These are phyloP conservation scores for Macrophomina tecta DNA, from an alignment of 2,329 filamentous ascomycete species.

Conservation along the genomic window DNA sequence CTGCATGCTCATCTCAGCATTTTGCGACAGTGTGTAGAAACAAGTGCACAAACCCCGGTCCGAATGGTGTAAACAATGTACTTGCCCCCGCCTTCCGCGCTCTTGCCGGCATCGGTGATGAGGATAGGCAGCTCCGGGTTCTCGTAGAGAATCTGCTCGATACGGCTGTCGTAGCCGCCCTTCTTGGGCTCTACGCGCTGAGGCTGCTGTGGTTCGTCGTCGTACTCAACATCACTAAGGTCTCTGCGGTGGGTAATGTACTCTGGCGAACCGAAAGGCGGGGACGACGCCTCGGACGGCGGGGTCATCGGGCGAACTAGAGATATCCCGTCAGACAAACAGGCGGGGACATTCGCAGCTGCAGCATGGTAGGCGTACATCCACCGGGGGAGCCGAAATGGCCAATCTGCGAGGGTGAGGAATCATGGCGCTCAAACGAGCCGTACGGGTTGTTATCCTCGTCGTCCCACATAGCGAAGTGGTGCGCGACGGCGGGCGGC, in stretches of 20 bases:
- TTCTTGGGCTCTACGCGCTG: conserved; percentile 66
- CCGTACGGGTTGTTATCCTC: conserved; percentile 99
- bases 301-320: conserved; percentile 58
- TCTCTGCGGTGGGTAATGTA: conserved; percentile 60
- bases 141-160: conserved; percentile 97
- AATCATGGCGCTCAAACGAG: conserved; percentile 87
- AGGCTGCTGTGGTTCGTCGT: conserved; percentile 59
- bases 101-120: conserved; percentile 96
- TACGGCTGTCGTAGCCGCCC: conserved; percentile 89
- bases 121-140: conserved; percentile 87
- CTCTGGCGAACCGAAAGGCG: conserved; percentile 65
- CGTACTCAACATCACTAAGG: conserved; percentile 65
- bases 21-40: background rate
- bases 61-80: conserved; percentile 98
- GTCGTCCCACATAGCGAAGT: conserved; percentile 87
- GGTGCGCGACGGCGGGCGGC: background rate
- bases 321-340: background rate
- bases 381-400: conserved; percentile 48
- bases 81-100: conserved; percentile 84
- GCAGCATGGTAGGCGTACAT: conserved; percentile 39
- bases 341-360: background rate
- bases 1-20: conserved; percentile 53
- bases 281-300: conserved; percentile 73
- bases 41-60: conserved; percentile 73
- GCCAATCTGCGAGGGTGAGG: conserved; percentile 68